These are phyloP conservation scores for Corchorus capsularis DNA, from an alignment of 345 rosid species.

Conservation along the genomic window DNA sequence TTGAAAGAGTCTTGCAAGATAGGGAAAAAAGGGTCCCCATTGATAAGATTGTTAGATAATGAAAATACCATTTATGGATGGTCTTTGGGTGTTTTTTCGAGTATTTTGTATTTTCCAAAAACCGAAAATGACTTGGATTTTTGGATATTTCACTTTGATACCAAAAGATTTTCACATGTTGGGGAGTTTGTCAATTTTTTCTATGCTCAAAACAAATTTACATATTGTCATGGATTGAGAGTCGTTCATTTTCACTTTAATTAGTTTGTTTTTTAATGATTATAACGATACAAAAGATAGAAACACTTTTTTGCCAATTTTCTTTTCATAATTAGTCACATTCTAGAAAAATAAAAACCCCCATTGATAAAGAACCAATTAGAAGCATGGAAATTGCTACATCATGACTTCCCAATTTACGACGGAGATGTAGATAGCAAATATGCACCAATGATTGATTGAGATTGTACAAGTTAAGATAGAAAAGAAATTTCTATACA, in stretches of 20 bases:
- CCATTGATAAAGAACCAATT: no score
- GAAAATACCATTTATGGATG: conserved; percentile 12
- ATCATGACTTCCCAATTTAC: no score
- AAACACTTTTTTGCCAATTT: not conserved
- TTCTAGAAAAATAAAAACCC: no score
- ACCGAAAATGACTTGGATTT: not conserved
- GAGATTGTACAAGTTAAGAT: no score
- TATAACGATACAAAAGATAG: no score
- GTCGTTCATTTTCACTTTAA: not conserved
- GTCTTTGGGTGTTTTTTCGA: not conserved
- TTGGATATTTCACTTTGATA: not conserved
- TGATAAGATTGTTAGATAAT: conserved; percentile 5
- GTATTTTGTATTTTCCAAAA: not conserved
- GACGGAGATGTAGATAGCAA: no score
- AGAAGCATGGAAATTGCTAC: no score
- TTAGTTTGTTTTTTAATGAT: not conserved
- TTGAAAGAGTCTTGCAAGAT: not conserved
- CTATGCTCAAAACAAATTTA: not conserved
- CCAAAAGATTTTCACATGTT: not conserved
- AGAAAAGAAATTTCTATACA: no score
- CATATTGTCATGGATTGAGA: not conserved
- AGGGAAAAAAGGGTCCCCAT: not conserved
- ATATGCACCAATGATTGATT: no score
- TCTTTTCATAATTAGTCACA: no score
- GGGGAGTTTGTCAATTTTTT: not conserved